A percentile compares a stretch with the other conserved stretches of the same genome.
Evolutionary conservation across 2,329 filamentous ascomycete genomes (phyloP).

Genomic region (Fusarium domesticum): DNA sequence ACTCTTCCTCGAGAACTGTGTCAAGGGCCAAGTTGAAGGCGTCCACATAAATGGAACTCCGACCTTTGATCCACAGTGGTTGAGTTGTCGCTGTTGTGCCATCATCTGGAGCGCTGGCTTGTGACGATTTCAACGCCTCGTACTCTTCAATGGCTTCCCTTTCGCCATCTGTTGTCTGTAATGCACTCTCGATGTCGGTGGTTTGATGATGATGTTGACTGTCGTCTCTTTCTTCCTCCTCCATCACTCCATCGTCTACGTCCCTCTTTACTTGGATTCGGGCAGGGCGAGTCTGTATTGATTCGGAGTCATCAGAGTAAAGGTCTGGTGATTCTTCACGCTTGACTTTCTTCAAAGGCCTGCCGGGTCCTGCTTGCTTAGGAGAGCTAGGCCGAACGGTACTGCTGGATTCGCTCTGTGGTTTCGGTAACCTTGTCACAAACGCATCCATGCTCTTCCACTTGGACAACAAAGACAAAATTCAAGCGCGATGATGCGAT

Average conservation of each 20-base stretch:
- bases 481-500: too few species aligned
- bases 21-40: slow-evolving; percentile 92
- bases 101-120: slow-evolving; percentile 37
- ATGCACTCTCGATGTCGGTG: slow-evolving; percentile 48
- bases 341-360: slow-evolving; percentile 35
- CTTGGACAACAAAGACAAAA: slow-evolving; percentile 2
- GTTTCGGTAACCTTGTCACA: slow-evolving; percentile 31
- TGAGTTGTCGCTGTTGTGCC: slow-evolving; percentile 41
- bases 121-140: slow-evolving; percentile 63
- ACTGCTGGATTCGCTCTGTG: slow-evolving; percentile 10
- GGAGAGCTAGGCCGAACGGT: slow-evolving; percentile 8
- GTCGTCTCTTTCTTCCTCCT: slow-evolving; percentile 16
- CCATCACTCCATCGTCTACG: slow-evolving; percentile 16
- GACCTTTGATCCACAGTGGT: slow-evolving; percentile 64
- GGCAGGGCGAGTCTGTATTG: slow-evolving; percentile 12
- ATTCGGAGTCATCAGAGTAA: slow-evolving; percentile 23
- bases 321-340: slow-evolving; percentile 22
- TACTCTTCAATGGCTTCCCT: slow-evolving; percentile 76
- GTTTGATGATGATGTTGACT: slow-evolving; percentile 17
- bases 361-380: slow-evolving; percentile 13
- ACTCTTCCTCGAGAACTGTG: slow-evolving; percentile 85
- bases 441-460: slow-evolving; percentile 39
- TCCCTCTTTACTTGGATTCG: neutral
- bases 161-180: slow-evolving; percentile 65
- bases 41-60: slow-evolving; percentile 92